A percentile compares a stretch with the other conserved stretches of the same genome.
These are phyloP conservation scores for Backusella circina DNA, from an alignment of 192 early-diverging fungal genomes.

Conservation along the genomic window DNA sequence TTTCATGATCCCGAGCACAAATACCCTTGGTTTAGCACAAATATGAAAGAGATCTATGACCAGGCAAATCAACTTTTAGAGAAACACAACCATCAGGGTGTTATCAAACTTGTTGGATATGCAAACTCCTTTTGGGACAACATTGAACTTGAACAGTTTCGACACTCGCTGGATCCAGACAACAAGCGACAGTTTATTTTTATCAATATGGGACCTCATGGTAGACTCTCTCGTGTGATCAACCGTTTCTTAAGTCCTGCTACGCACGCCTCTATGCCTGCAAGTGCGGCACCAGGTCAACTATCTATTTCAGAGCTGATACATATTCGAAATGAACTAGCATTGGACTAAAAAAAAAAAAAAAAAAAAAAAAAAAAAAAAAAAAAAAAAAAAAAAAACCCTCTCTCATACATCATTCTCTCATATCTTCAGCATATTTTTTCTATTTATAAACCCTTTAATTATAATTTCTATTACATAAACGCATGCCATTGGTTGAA, in stretches of 20 bases:
- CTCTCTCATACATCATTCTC: too few species aligned
- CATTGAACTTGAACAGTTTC: slow-evolving; percentile 71
- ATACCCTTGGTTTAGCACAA: slow-evolving; percentile 51
- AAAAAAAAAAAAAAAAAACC: too few species aligned
- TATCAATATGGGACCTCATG: slow-evolving; percentile 86
- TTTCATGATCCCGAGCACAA: slow-evolving; percentile 77
- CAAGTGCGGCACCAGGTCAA: slow-evolving; percentile 88
- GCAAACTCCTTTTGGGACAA: slow-evolving; percentile 79
- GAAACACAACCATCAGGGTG: slow-evolving; percentile 43
- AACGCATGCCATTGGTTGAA: background rate
- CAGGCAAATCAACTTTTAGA: slow-evolving; percentile 25
- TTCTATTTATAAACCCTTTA: background rate
- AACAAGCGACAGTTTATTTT: slow-evolving; percentile 72
- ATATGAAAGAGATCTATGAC: slow-evolving; percentile 46
- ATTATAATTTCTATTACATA: background rate
- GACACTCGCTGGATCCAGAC: slow-evolving; percentile 31
- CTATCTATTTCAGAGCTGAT: slow-evolving; percentile 69
- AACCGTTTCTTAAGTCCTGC: slow-evolving; percentile 88
- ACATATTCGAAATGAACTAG: background rate
- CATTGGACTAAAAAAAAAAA: background rate
- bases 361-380: too few species aligned
- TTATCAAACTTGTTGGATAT: slow-evolving; percentile 87
- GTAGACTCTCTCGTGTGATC: slow-evolving; percentile 82
- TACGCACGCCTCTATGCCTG: slow-evolving; percentile 75
- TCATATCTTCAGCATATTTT: background rate